A percentile compares a stretch with the other conserved stretches of the same genome.
Conservation (phyloP, 2,329 filamentous ascomycete species). For the Xylariaceae sp. region DNA sequence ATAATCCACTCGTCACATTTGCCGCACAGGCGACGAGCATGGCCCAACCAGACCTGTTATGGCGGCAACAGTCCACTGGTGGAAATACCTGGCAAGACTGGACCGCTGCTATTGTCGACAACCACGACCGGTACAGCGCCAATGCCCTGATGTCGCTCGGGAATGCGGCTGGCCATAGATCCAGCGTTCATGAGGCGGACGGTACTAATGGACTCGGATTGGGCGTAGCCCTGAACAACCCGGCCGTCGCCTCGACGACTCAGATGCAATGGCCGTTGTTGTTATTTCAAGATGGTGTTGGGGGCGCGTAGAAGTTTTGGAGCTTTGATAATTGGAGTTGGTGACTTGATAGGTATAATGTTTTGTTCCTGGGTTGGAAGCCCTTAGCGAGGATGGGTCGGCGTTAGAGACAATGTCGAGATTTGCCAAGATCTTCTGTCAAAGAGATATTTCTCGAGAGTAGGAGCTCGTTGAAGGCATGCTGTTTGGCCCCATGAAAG, state of each 20-base stretch:
- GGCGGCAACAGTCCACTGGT: conserved; percentile 24
- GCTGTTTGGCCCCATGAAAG: too few relatives aligned
- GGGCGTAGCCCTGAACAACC: conserved; percentile 19
- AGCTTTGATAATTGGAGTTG: too few relatives aligned
- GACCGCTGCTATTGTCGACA: conserved; percentile 47
- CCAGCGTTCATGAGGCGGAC: conserved; percentile 12
- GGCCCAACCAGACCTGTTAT: conserved; percentile 25
- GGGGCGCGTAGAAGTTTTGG: conserved; percentile 17
- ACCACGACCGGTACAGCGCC: conserved; percentile 45
- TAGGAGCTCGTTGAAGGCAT: too few relatives aligned
- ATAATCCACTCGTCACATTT: conserved; percentile 25
- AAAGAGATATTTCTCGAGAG: too few relatives aligned
- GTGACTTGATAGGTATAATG: too few relatives aligned
- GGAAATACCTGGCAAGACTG: conserved; percentile 52
- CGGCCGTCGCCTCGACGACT: conserved; percentile 18
- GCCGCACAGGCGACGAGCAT: conserved; percentile 26
- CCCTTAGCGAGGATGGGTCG: background rate
- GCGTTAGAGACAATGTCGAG: background rate
- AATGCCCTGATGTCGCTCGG: conserved; percentile 45
- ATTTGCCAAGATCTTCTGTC: too few relatives aligned
- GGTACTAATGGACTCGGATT: conserved; percentile 16
- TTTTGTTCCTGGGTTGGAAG: too few relatives aligned
- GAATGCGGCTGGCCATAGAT: conserved; percentile 13
- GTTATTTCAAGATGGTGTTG: conserved; percentile 26
- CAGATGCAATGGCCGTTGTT: conserved; percentile 29